Percentiles rank a stretch among this genome's conserved stretches.
Conservation (phyloP, 495 filamentous ascomycete genomes). For the Monascus purpureus region DNA sequence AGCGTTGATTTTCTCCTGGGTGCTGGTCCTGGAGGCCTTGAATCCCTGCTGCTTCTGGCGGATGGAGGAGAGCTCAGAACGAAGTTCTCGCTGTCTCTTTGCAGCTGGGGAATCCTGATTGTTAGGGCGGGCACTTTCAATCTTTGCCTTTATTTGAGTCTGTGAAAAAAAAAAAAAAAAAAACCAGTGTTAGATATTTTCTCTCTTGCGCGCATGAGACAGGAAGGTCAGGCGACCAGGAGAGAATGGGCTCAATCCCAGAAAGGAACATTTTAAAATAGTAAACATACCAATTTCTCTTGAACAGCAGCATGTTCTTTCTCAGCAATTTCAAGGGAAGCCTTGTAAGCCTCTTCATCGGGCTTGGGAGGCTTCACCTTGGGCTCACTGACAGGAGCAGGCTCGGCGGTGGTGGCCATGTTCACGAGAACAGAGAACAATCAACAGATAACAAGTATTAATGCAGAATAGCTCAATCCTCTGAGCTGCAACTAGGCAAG, state of each 20-base stretch:
- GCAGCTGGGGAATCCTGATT: constrained; percentile 58
- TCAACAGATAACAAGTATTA: no score
- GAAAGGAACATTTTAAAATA: no score
- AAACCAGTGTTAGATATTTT: no score
- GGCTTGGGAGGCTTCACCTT: constrained; percentile 42
- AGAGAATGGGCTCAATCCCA: no score
- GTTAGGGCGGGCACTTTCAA: constrained; percentile 63
- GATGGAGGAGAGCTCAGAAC: constrained; percentile 54
- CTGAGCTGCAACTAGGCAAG: constrained; percentile 18
- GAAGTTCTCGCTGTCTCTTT: constrained; percentile 72
- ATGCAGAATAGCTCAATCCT: constrained; percentile 1
- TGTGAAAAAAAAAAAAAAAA: no score
- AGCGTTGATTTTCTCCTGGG: constrained; percentile 73
- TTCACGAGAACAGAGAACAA: no score
- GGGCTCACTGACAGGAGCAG: constrained; percentile 29
- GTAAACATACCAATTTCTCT: constrained; percentile 59
- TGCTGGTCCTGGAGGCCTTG: constrained; percentile 61
- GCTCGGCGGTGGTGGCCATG: constrained; percentile 25
- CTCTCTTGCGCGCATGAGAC: no score
- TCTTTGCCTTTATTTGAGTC: constrained; percentile 73
- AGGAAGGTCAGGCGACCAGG: no score
- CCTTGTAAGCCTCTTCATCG: constrained; percentile 40
- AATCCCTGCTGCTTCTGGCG: constrained; percentile 67
- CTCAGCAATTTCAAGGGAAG: constrained; percentile 57
- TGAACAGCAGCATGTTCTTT: constrained; percentile 65